A percentile compares a stretch with the other conserved stretches of the same genome.
Conservation (phyloP, 306 rosid species). For the Cucumis sativus region Cucumber_9930_V3 NC_026660.2:5939501-5940000, state of each 20-base stretch:
- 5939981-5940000: not conserved
- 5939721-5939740: constrained; percentile 26
- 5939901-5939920: constrained; percentile 66
- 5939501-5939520: not conserved
- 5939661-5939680: constrained; percentile 46
- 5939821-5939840: constrained; percentile 9
- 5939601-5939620: constrained; percentile 62
- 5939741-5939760: not conserved
- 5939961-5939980: not conserved
- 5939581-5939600: constrained; percentile 22
- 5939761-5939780: not conserved
- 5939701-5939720: constrained; percentile 69
- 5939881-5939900: constrained; percentile 73
- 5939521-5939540: not conserved
- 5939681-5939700: constrained; percentile 48
- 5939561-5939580: not conserved
- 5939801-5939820: not conserved
- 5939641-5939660: constrained; percentile 27
- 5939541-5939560: not conserved
- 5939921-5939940: constrained; percentile 25
- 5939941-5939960: not conserved
- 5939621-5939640: constrained; percentile 59
- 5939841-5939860: constrained; percentile 87
- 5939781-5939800: not conserved
- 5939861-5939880: constrained; percentile 58